These are phyloP conservation scores for Yamadazyma tumulicola DNA, from an alignment of 805 yeast genomes.

Conservation along the genomic window DNA sequence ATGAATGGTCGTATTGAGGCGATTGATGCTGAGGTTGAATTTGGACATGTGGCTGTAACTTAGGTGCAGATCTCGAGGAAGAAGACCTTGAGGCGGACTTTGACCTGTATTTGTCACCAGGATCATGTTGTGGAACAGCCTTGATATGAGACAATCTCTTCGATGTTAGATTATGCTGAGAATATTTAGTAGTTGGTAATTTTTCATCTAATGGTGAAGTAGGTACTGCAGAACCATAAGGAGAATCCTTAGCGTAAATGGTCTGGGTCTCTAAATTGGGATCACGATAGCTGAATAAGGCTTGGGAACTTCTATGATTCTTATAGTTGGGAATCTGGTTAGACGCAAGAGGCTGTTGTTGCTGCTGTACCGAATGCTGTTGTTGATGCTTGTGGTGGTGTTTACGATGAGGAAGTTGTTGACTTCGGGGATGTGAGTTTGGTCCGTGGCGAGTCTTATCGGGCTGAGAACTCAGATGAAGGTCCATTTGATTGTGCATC, in stretches of 20 bases:
- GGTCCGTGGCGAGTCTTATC: not conserved
- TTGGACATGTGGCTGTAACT: conserved; percentile 6
- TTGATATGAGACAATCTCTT: conserved; percentile 15
- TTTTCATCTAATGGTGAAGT: conserved; percentile 13
- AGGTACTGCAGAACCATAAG: conserved; percentile 13
- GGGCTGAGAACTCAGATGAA: too few species aligned
- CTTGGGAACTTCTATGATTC: conserved; percentile 23
- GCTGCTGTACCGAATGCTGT: not conserved
- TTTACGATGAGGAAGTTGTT: conserved; percentile 1
- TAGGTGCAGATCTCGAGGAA: conserved; percentile 4
- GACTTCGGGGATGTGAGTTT: not conserved
- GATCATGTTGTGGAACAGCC: conserved; percentile 4
- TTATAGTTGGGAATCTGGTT: not conserved
- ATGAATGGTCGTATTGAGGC: conserved; percentile 2
- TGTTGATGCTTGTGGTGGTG: not conserved
- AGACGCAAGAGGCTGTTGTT: conserved; percentile 1
- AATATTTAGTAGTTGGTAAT: conserved; percentile 11
- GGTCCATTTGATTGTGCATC: not conserved
- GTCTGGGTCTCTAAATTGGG: conserved; percentile 11
- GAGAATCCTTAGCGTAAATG: conserved; percentile 9
- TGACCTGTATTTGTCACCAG: too few species aligned
- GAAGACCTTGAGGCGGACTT: conserved; percentile 1
- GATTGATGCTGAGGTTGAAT: conserved; percentile 2
- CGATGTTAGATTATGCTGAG: conserved; percentile 15
- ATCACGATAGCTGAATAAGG: conserved; percentile 32